Evolutionary conservation across 371 early-diverging fungal genomes (phyloP), one percentile per base, ranked within the genome.

Genomic region (Umbelopsis sp.): DNA sequence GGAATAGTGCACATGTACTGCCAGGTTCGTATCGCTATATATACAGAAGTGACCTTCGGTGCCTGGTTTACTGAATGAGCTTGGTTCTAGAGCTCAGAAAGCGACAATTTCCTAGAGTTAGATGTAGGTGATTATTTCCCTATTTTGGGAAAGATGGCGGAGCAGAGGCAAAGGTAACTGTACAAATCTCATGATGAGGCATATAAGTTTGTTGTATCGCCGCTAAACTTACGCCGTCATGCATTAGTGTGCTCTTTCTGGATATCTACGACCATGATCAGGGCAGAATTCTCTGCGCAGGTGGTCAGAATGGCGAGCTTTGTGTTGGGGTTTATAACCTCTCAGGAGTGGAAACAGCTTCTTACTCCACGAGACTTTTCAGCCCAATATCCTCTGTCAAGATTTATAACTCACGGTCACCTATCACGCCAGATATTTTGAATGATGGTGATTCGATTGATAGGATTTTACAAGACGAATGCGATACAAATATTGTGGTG

Each of bases 281-380:
- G 45, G 80, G 80, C 20, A 70, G 79, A 41, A 80, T 88, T 14
- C 76, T 88, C 9, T 88, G 86, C 22, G 87, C 88, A 37, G 89
- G 88, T 25, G 87, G 88, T 11, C 88, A 89, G 65, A 80, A 86
- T 51, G 89, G 89, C 2, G 83, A 86, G 24, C 68, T 89, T 24
- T 79, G 85, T 64, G 63, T 89, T 25, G 75, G 67, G 1, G 72
- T 83, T 45, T 78, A 81, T 50, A 70, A 82, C 52, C 57, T 68
- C 71, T 72, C 77, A 2, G 81, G 80, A 24, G 65, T 67, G 8
- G 81, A 83, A 66, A 65, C 57, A 3, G 74, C 66, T 52, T 71
- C 73, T 9, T 74, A 83, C 52, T 72, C 71, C 9, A 77, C 75
- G 16, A 72, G 78, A 18, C 66, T 81, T 35, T 83, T 81, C 44